phyloP scores from a whole-genome alignment of 2,329 filamentous ascomycete genomes.

The Spiromastix sp. region DNA sequence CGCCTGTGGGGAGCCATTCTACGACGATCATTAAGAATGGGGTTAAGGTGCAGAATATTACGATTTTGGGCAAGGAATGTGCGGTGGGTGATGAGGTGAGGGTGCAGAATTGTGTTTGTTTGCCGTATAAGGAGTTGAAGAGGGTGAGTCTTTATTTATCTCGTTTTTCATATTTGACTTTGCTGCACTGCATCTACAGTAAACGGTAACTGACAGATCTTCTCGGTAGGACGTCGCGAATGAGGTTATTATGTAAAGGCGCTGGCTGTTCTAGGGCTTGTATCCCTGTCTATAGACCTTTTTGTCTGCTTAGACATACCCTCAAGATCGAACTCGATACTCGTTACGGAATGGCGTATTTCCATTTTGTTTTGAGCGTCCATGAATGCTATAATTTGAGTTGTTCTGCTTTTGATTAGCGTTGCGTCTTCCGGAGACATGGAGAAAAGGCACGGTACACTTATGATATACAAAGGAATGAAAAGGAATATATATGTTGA shows the following conservation, averaged over 20 bases:
- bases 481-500: too few species aligned
- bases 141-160: constrained; percentile 50
- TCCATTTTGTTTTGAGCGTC: too few species aligned
- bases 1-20: constrained; percentile 73
- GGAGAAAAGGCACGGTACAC: too few species aligned
- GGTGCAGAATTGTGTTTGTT: constrained; percentile 94
- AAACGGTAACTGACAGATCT: constrained; percentile 19
- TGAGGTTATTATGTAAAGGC: constrained; percentile 82
- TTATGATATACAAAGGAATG: too few species aligned
- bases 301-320: too few species aligned
- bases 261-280: too few species aligned
- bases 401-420: too few species aligned
- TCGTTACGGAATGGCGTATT: too few species aligned
- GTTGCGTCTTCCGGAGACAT: too few species aligned
- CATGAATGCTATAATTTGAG: too few species aligned
- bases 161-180: neutral
- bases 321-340: too few species aligned
- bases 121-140: constrained; percentile 98
- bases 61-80: constrained; percentile 94
- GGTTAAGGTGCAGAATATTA: constrained; percentile 97
- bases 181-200: neutral
- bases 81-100: constrained; percentile 85
- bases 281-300: too few species aligned
- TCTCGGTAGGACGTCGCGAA: constrained; percentile 28
- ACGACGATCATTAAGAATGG: constrained; percentile 97